Evolutionary conservation across 2,329 filamentous ascomycete genomes (phyloP), one percentile per base, ranked within the genome.

Genomic region (Fusarium piperis): DNA sequence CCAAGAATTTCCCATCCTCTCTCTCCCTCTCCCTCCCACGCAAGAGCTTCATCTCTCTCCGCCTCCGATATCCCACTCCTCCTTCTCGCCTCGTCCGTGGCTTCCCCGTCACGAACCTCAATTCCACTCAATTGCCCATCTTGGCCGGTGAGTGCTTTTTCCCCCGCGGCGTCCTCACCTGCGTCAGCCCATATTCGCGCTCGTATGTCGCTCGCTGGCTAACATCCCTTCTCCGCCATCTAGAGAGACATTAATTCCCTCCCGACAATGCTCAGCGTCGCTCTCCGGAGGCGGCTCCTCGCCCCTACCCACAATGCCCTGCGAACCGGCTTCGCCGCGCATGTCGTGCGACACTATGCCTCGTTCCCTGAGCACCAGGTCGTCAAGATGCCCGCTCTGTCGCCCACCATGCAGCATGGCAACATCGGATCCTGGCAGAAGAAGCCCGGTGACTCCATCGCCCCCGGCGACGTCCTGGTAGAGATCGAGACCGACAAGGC

Each of bases 401-500:
- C 96, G 71, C 96, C 96, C 62, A 99, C 96, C 77, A 99, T 99
- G 96, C 95, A 93, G 72, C 88, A 93, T 70, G 96, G 96, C 82
- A 97, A 97, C 87, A 97, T 99, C 83, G 97, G 96, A 78, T 87
- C 91, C 73, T 99, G 96, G 96, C 94, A 98, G 87, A 99, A 98
- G 90, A 97, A 98, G 87, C 88, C 91, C 75, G 96, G 96, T 80
- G 96, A 99, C 83, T 80, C 87, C 71, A 91, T 99, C 82, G 86
- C 90, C 65, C 95, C 97, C 59, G 96, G 96, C 81, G 96, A 99
- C 82, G 96, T 99, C 52, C 86, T 99, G 76, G 95, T 97, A 76
- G 95, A 97, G 88, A 97, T 98, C 79, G 96, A 99, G 89, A 99
- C 96, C 78, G 96, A 99, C 85, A 99, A 99, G 89, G 96, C 96